These are phyloP conservation scores for Fraxinus sp. DNA, from an alignment of 305 asterid species.

Conservation along the genomic window DNA sequence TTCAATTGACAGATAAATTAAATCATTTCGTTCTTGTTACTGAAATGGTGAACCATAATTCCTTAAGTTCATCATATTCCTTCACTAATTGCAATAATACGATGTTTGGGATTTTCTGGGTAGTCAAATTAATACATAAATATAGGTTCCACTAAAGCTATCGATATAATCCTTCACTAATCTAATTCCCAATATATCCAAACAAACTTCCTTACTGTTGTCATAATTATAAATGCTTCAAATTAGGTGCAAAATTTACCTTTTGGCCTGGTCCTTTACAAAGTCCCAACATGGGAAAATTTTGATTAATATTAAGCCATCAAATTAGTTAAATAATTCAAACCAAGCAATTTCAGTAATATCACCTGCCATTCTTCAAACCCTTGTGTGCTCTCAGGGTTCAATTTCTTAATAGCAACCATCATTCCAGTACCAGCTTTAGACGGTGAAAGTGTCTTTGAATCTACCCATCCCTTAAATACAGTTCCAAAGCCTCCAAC, in stretches of 20 bases:
- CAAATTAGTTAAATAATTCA: not conserved
- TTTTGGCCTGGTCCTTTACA: not conserved
- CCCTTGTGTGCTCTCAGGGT: conserved; percentile 74
- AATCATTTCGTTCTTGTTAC: not conserved
- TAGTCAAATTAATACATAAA: not conserved
- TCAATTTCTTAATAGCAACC: conserved; percentile 89
- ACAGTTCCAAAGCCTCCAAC: conserved; percentile 93
- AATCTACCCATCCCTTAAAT: conserved; percentile 85
- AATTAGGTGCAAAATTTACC: not conserved
- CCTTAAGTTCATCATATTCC: not conserved
- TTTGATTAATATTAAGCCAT: not conserved
- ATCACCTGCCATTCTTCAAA: conserved; percentile 86
- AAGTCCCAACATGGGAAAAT: not conserved
- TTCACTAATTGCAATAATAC: not conserved
- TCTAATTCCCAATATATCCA: not conserved
- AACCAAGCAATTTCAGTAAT: not conserved
- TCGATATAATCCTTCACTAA: not conserved
- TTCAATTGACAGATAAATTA: not conserved
- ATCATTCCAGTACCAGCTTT: conserved; percentile 54
- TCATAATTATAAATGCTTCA: conserved; percentile 4
- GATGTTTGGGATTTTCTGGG: not conserved
- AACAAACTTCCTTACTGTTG: not conserved
- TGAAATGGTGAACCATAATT: not conserved
- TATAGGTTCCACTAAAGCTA: not conserved
- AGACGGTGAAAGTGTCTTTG: conserved; percentile 59